A percentile compares a stretch with the other conserved stretches of the same genome.
phyloP scores from a whole-genome alignment of 257 asterid species.

The Echites panduratus region DNA sequence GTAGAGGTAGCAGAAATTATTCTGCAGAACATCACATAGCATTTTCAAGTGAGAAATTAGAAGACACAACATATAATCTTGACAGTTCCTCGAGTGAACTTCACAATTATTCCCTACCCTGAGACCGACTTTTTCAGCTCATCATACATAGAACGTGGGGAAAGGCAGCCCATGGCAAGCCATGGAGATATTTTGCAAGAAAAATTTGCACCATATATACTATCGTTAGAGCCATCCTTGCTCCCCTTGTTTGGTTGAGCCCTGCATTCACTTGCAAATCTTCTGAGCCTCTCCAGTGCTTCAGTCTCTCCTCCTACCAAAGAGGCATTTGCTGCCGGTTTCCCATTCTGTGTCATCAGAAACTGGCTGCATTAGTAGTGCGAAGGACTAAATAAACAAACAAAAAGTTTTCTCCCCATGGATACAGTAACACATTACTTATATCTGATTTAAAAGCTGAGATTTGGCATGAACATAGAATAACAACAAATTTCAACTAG shows the following conservation, averaged over 20 bases:
- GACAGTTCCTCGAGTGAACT: background rate
- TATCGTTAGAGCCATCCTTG: constrained; percentile 51
- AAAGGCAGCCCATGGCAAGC: constrained; percentile 97
- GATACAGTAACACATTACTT: background rate
- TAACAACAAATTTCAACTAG: background rate
- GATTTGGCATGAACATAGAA: too few species aligned
- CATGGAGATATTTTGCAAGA: constrained; percentile 97
- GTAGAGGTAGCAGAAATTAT: constrained; percentile 47
- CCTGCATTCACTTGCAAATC: constrained; percentile 67
- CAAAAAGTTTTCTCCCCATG: background rate
- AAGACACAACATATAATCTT: background rate
- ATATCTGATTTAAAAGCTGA: too few species aligned
- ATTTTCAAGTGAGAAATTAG: background rate
- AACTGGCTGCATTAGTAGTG: constrained; percentile 2
- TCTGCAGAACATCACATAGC: constrained; percentile 35
- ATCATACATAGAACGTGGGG: constrained; percentile 96
- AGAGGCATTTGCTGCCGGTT: constrained; percentile 53
- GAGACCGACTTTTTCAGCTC: constrained; percentile 78
- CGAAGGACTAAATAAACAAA: background rate
- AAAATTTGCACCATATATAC: constrained; percentile 90
- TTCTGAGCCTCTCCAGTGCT: constrained; percentile 78
- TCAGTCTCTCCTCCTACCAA: constrained; percentile 93
- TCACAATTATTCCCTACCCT: constrained; percentile 34
- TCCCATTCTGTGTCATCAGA: constrained; percentile 48
- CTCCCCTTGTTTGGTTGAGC: constrained; percentile 53